A percentile compares a stretch with the other conserved stretches of the same genome.
Conservation (phyloP, 176 grass and related monocot species). For the Puya raimondii region DNA sequence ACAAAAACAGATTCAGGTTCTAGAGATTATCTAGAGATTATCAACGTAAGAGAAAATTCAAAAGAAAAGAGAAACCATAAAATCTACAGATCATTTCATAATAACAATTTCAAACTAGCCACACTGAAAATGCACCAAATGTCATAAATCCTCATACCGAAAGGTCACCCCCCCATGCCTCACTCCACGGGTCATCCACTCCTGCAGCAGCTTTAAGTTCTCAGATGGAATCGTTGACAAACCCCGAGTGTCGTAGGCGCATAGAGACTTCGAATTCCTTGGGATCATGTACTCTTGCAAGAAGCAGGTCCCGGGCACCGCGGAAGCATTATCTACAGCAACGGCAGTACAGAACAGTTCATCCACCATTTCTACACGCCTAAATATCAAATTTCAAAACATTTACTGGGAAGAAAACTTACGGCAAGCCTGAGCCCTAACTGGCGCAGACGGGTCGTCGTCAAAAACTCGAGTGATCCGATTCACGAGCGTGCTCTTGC, state of each 20-base stretch:
- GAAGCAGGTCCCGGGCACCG: slow-evolving; percentile 23
- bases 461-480: slow-evolving; percentile 57
- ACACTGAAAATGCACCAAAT: neutral
- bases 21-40: too few species aligned
- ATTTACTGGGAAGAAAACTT: slow-evolving; percentile 16
- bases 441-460: slow-evolving; percentile 36
- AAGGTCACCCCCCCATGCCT: slow-evolving; percentile 40
- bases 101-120: slow-evolving; percentile 1
- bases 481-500: slow-evolving; percentile 72
- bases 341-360: slow-evolving; percentile 10
- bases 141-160: slow-evolving; percentile 26
- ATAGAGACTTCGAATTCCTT: slow-evolving; percentile 57
- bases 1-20: too few species aligned
- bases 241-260: slow-evolving; percentile 64
- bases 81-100: too few species aligned
- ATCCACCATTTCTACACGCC: slow-evolving; percentile 15
- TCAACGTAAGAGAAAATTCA: too few species aligned
- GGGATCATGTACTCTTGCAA: slow-evolving; percentile 54
- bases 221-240: slow-evolving; percentile 26
- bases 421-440: slow-evolving; percentile 37
- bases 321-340: slow-evolving; percentile 41
- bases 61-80: slow-evolving; percentile 1
- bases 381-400: slow-evolving; percentile 3
- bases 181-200: slow-evolving; percentile 64
- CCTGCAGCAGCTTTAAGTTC: slow-evolving; percentile 40